Percentiles rank a stretch among this genome's conserved stretches.
Evolutionary conservation across 768 basidiomycete genomes (phyloP).

Genomic region (Dictyophora rubrovolvata): DNA sequence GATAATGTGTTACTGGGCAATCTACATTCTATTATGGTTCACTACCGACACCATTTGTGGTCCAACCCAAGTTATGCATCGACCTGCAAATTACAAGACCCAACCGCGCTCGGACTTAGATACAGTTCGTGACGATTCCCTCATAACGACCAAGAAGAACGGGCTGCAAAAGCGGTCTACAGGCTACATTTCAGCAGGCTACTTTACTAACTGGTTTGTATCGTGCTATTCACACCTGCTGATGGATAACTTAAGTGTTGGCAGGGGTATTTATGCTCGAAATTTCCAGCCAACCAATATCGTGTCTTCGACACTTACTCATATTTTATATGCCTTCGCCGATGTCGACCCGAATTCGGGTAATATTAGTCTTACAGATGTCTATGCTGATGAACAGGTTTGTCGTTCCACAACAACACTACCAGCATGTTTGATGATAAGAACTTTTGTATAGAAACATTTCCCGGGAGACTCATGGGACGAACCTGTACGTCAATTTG

Average conservation of each 20-base stretch:
- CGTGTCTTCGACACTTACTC: slow-evolving; percentile 49
- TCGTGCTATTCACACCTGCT: neutral
- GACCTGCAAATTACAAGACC: slow-evolving; percentile 37
- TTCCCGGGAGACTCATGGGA: slow-evolving; percentile 64
- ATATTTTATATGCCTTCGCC: slow-evolving; percentile 74
- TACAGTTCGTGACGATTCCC: slow-evolving; percentile 29
- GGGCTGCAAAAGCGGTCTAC: slow-evolving; percentile 4
- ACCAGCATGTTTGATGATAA: neutral
- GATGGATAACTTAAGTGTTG: neutral
- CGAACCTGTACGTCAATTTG: slow-evolving; percentile 25
- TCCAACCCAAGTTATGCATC: slow-evolving; percentile 34
- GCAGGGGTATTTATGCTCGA: slow-evolving; percentile 49
- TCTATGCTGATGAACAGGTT: slow-evolving; percentile 65
- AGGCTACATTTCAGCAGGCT: slow-evolving; percentile 24
- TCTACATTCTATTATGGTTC: neutral
- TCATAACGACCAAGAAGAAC: slow-evolving; percentile 10
- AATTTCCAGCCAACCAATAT: slow-evolving; percentile 64
- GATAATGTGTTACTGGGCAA: neutral
- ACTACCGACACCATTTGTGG: neutral
- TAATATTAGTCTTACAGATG: slow-evolving; percentile 54
- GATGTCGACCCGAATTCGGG: slow-evolving; percentile 57
- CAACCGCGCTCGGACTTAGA: slow-evolving; percentile 29
- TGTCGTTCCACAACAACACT: slow-evolving; percentile 2
- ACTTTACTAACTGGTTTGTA: slow-evolving; percentile 28
- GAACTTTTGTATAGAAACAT: slow-evolving; percentile 44